These are phyloP conservation scores for Aotearoamyces nothofagi DNA, from an alignment of 2,329 filamentous ascomycete genomes.

Conservation along the genomic window DNA sequence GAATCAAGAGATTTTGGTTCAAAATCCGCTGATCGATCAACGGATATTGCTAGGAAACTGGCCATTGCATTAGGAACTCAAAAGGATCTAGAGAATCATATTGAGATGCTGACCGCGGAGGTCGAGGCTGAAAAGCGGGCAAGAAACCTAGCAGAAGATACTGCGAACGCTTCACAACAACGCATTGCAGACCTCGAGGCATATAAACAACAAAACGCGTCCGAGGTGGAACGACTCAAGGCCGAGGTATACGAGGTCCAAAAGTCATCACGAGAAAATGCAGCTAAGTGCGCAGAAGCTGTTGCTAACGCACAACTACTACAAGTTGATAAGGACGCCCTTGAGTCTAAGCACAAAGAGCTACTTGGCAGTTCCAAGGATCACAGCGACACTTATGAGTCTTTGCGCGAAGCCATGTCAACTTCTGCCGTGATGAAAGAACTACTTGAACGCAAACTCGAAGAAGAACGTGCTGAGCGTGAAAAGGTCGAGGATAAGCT, in stretches of 20 bases:
- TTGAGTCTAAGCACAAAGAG: constrained; percentile 54
- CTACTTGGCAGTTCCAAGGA: constrained; percentile 51
- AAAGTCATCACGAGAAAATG: constrained; percentile 65
- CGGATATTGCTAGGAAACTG: constrained; percentile 68
- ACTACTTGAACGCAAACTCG: constrained; percentile 65
- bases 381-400: constrained; percentile 54
- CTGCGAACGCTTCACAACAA: constrained; percentile 64
- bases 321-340: constrained; percentile 72
- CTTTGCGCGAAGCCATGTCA: constrained; percentile 61
- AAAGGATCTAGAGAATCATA: constrained; percentile 61
- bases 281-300: constrained; percentile 63
- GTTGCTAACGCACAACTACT: constrained; percentile 59
- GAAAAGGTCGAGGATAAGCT: constrained; percentile 67
- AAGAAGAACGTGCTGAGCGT: constrained; percentile 65
- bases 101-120: constrained; percentile 55
- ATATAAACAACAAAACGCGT: constrained; percentile 68
- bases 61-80: constrained; percentile 69
- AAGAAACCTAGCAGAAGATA: constrained; percentile 78
- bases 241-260: constrained; percentile 73
- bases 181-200: constrained; percentile 72
- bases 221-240: constrained; percentile 74
- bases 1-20: constrained; percentile 43
- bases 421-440: constrained; percentile 65
- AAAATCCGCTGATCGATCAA: constrained; percentile 42
- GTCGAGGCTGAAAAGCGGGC: constrained; percentile 69